These are phyloP conservation scores for Aspergillus puulaauensis DNA, from an alignment of 2,329 filamentous ascomycete genomes.

Conservation along the genomic window DNA sequence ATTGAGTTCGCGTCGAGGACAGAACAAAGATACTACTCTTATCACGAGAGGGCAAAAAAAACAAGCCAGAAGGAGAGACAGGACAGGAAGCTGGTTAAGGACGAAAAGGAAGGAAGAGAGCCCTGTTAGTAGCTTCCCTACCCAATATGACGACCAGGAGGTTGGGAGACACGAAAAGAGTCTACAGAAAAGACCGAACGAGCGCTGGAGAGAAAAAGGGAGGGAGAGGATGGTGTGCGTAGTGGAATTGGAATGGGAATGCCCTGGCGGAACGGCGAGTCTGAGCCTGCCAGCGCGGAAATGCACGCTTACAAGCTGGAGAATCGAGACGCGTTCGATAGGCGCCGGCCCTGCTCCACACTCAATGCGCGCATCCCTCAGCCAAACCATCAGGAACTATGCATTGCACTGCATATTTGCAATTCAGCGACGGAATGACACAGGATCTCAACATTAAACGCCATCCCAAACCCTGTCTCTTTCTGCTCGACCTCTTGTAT, in stretches of 20 bases:
- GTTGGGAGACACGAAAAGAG: conserved; percentile 25
- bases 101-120: conserved; percentile 22
- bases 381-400: conserved; percentile 15
- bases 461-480: neutral
- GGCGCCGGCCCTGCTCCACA: conserved; percentile 38
- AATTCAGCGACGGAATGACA: neutral
- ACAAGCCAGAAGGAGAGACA: conserved; percentile 14
- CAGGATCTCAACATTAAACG: neutral
- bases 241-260: conserved; percentile 42
- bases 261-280: conserved; percentile 23
- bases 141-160: conserved; percentile 19
- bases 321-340: conserved; percentile 41
- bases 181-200: conserved; percentile 25
- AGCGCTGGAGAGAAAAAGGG: conserved; percentile 22
- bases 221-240: conserved; percentile 26
- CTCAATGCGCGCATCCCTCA: conserved; percentile 20
- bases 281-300: conserved; percentile 35
- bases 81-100: conserved; percentile 15
- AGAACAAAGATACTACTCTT: conserved; percentile 15
- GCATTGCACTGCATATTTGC: conserved; percentile 14
- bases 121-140: conserved; percentile 13
- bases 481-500: neutral
- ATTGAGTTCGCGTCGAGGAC: conserved; percentile 26
- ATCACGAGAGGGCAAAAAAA: conserved; percentile 15
- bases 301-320: conserved; percentile 37